Base-by-base conservation (phyloP, 1,284 basidiomycete species). In the Cystobasidium slooffiae region DNA sequence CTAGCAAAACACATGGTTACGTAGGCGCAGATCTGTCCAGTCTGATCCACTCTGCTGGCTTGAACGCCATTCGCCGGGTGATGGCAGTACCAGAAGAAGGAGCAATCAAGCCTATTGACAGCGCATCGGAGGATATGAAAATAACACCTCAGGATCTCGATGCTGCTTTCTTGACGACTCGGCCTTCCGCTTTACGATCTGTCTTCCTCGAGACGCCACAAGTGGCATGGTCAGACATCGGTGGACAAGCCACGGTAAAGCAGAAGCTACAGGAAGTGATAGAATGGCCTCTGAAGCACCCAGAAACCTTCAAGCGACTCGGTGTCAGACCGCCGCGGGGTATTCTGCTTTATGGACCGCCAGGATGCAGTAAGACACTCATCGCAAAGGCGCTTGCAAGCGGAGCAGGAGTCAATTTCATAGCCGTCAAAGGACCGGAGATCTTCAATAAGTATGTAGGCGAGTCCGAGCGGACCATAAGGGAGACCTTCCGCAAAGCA, bases 351-450 rank as follows among this genome's bases (percentile, higher is more conserved):
- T 99, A 97, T 83, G 97, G 97, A 0, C 97, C 97, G 8, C 97
- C 97, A 0, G 96, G 97, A 9, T 99, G 97, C 81, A 94, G 92
- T 80, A 99, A 99, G 84, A 99, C 97, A 0, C 86, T 99, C 58
- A 89, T 96, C 24, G 97, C 94, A 0, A 89, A 94, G 69, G 96
- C 97, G 0, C 90, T 96, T 78, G 97, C 97, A 3, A 92, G 89
- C 43, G 96, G 98, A 82, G 94, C 93, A 77, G 94, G 94, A 0
- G 88, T 98, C 76, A 99, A 99, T 82, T 99, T 98, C 81, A 87
- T 99, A 51, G 93, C 95, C n/a, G 92, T 99, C 73, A 97, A 97
- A 82, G 97, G 97, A 0, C 94, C 96, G 0, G 97, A 99, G 93
- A 86, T 98, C 0, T 84, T 98, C 72, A 98, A 91, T 84, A 99